A percentile compares a stretch with the other conserved stretches of the same genome.
Conservation (phyloP, 257 asterid genomes). For the Fraxinus cuspidata region DNA sequence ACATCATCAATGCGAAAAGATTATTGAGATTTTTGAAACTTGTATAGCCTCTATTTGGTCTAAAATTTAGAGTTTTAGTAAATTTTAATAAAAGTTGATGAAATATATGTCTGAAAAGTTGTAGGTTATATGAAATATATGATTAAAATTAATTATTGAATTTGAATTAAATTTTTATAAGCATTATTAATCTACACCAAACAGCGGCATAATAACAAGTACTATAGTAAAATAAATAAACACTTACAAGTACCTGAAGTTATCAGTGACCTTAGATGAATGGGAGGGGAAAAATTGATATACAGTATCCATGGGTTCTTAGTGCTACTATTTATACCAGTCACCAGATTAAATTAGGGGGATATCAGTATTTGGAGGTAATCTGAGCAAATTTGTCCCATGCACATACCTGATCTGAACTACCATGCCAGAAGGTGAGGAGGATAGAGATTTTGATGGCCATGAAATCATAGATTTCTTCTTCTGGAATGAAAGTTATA, state of each 20-base stretch:
- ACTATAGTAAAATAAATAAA: too few species aligned
- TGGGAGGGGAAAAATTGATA: neutral
- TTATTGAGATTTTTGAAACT: neutral
- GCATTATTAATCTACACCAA: too few species aligned
- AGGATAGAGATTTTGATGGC: neutral
- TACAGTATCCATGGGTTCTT: neutral
- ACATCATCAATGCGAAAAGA: neutral
- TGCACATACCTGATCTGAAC: neutral
- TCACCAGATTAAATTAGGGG: neutral
- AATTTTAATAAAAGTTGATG: too few species aligned
- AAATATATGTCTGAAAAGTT: too few species aligned
- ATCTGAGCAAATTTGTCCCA: neutral
- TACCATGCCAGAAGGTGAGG: neutral
- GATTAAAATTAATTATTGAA: too few species aligned
- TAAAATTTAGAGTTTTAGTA: too few species aligned
- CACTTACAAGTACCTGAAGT: neutral
- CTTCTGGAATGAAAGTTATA: neutral
- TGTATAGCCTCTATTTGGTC: too few species aligned
- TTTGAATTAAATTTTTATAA: too few species aligned
- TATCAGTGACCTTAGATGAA: neutral
- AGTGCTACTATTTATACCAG: neutral
- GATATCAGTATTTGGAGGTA: neutral
- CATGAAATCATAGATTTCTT: constrained; percentile 4
- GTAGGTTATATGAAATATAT: too few species aligned
- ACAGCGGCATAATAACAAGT: neutral